Evolutionary conservation across 176 grass and related monocot species (phyloP).

Genomic region (Coix lacrymajobi): DNA sequence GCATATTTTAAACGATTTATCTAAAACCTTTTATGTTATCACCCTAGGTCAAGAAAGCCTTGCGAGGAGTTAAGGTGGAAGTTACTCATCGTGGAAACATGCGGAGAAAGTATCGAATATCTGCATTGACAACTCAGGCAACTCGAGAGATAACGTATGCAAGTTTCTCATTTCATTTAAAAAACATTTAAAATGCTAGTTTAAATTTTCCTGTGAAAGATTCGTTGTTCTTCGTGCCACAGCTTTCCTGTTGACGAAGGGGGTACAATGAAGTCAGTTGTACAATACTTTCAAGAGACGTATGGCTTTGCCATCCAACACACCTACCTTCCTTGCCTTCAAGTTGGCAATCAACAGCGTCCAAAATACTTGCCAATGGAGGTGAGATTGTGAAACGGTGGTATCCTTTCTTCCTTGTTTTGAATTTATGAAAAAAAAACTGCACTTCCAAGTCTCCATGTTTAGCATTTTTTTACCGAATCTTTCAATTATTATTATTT

Average conservation of each 20-base stretch:
- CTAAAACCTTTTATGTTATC: background rate
- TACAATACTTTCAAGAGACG: slow-evolving; percentile 80
- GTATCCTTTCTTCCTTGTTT: background rate
- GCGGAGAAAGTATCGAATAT: slow-evolving; percentile 81
- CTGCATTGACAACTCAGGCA: slow-evolving; percentile 66
- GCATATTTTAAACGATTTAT: background rate
- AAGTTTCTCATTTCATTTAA: background rate
- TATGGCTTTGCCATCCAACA: slow-evolving; percentile 74
- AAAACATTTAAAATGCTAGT: background rate
- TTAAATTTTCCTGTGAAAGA: background rate
- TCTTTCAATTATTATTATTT: background rate
- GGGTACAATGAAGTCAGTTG: slow-evolving; percentile 69
- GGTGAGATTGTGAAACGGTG: slow-evolving; percentile 32
- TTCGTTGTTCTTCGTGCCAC: background rate
- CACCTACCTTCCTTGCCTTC: slow-evolving; percentile 68
- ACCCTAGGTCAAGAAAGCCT: slow-evolving; percentile 67
- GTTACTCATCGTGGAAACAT: slow-evolving; percentile 91
- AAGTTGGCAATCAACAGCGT: slow-evolving; percentile 65
- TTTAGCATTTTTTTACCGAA: background rate
- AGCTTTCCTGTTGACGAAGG: slow-evolving; percentile 74
- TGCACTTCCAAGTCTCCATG: background rate
- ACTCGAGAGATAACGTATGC: slow-evolving; percentile 81
- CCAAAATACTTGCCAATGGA: slow-evolving; percentile 78
- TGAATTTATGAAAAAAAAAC: background rate
- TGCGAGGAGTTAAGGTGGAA: slow-evolving; percentile 86